Percentiles rank a stretch among this genome's conserved stretches.
These are phyloP conservation scores for Cytospora chrysosperma DNA, from an alignment of 2,329 filamentous ascomycete species.

Conservation along the genomic window DNA sequence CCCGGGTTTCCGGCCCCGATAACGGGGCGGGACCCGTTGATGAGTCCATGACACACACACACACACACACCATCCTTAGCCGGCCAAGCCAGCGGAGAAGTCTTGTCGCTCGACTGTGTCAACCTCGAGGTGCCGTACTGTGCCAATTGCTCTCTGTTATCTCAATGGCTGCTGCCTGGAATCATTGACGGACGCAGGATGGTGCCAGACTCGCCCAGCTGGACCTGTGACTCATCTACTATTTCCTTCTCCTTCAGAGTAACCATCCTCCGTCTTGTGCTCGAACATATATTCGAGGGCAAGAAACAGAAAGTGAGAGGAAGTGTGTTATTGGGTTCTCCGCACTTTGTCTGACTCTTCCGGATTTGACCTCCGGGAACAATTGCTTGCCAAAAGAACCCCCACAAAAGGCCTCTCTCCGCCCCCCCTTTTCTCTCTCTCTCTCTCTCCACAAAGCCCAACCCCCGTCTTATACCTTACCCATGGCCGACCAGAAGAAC, in stretches of 20 bases:
- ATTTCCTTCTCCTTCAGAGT: too few relatives aligned
- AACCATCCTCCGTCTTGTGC: background rate
- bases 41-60: too few relatives aligned
- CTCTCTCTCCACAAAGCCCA: too few relatives aligned
- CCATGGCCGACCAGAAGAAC: conserved; percentile 7
- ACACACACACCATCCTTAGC: background rate
- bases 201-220: background rate
- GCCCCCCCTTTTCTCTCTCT: too few relatives aligned
- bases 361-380: too few relatives aligned
- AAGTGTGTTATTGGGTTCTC: background rate
- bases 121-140: background rate
- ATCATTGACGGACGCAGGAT: too few relatives aligned
- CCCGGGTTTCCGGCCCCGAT: conserved; percentile 1
- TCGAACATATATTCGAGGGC: background rate
- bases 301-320: too few relatives aligned
- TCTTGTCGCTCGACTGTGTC: background rate
- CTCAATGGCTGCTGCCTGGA: too few relatives aligned
- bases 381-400: too few relatives aligned
- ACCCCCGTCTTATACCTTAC: background rate
- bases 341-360: background rate
- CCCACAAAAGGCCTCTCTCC: too few relatives aligned
- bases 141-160: too few relatives aligned
- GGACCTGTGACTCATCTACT: too few relatives aligned
- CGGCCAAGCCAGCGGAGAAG: background rate
- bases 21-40: conserved; percentile 14